A percentile compares a stretch with the other conserved stretches of the same genome.
Evolutionary conservation across 2,329 filamentous ascomycete genomes (phyloP).

Genomic region (Coniochaeta sp.): DNA sequence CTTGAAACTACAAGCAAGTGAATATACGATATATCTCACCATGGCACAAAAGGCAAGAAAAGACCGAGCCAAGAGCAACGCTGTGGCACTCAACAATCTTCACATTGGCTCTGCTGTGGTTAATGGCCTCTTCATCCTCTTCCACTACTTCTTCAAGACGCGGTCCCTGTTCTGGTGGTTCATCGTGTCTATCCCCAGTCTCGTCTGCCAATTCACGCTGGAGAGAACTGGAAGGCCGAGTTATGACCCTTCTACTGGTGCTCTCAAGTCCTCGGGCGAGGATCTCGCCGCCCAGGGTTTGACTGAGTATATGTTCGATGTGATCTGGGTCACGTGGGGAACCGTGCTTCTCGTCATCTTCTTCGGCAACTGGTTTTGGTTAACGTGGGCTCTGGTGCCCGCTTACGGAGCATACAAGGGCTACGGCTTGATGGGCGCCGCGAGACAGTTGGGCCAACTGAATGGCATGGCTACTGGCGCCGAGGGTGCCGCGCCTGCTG

Average conservation of each 20-base stretch:
- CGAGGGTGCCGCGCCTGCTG: slow-evolving; percentile 27
- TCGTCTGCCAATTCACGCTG: slow-evolving; percentile 77
- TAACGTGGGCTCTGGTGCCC: slow-evolving; percentile 46
- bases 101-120: slow-evolving; percentile 68
- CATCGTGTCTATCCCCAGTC: slow-evolving; percentile 64
- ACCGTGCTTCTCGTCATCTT: slow-evolving; percentile 64
- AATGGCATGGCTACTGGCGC: slow-evolving; percentile 26
- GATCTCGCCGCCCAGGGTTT: slow-evolving; percentile 81
- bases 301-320: slow-evolving; percentile 98
- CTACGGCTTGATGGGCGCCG: slow-evolving; percentile 43
- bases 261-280: slow-evolving; percentile 73
- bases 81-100: slow-evolving; percentile 67
- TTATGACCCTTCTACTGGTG: slow-evolving; percentile 53
- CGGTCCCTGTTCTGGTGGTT: slow-evolving; percentile 63
- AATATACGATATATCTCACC: slow-evolving; percentile 1
- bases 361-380: slow-evolving; percentile 70
- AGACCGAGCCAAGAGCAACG: slow-evolving; percentile 69
- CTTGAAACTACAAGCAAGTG: no score
- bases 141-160: slow-evolving; percentile 55
- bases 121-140: slow-evolving; percentile 67
- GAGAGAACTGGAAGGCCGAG: slow-evolving; percentile 77
- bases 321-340: slow-evolving; percentile 89
- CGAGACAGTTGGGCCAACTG: slow-evolving; percentile 45
- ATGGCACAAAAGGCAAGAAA: slow-evolving; percentile 61
- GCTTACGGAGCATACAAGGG: slow-evolving; percentile 49